Evolutionary conservation across 129 eudicot genomes (phyloP).

Genomic region (Tagetes patula): DNA sequence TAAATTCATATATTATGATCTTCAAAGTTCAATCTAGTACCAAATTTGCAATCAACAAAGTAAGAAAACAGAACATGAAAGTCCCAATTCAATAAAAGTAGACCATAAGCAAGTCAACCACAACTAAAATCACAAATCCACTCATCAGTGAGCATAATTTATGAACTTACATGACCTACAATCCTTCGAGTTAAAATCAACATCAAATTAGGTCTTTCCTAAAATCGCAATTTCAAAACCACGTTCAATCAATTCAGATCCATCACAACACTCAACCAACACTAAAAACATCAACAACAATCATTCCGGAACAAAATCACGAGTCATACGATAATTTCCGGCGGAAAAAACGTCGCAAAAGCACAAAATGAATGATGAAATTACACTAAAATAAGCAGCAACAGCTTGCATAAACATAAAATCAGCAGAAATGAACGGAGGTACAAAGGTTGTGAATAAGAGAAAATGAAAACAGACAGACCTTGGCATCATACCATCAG

Average conservation of each 20-base stretch:
- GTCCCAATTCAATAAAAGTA: not conserved
- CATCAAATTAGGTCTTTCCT: not conserved
- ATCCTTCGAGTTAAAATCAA: not conserved
- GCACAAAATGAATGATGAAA: not conserved
- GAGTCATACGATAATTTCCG: not conserved
- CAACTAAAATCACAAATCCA: slow-evolving; percentile 8
- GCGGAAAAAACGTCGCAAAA: not conserved
- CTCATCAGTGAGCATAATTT: not conserved
- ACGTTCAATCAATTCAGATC: slow-evolving; percentile 1
- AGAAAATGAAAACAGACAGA: not conserved
- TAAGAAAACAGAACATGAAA: slow-evolving; percentile 19
- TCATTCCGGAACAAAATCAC: not conserved
- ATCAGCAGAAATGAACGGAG: not conserved
- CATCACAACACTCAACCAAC: not conserved
- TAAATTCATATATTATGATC: not conserved
- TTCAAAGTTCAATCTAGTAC: slow-evolving; percentile 15
- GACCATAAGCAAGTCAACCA: slow-evolving; percentile 12
- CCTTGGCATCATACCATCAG: slow-evolving; percentile 96
- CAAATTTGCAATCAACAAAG: slow-evolving; percentile 13
- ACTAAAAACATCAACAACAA: not conserved
- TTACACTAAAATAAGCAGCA: not conserved
- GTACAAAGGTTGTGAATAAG: not conserved
- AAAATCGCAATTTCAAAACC: not conserved
- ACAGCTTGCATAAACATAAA: not conserved
- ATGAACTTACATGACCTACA: not conserved